Conservation (phyloP, 192 early-diverging fungal genomes). For the Gaertneriomyces sp. region DNA sequence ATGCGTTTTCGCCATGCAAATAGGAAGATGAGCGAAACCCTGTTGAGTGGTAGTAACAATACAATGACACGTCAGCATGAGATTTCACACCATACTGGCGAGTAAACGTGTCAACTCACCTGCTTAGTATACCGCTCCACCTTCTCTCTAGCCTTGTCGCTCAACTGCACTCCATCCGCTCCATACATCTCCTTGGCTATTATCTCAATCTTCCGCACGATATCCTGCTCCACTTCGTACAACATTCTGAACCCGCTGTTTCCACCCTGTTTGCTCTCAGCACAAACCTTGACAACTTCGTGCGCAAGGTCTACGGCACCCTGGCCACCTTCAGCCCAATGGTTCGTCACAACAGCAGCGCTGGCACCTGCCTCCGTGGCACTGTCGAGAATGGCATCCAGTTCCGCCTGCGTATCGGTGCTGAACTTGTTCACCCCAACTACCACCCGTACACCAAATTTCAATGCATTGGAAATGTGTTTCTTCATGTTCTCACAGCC, state of each 20-base stretch:
- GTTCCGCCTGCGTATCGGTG: slow-evolving; percentile 82
- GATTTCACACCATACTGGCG: slow-evolving; percentile 1
- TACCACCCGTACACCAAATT: slow-evolving; percentile 84
- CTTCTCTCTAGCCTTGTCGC: slow-evolving; percentile 81
- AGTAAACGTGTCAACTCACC: slow-evolving; percentile 29
- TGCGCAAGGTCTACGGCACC: slow-evolving; percentile 86
- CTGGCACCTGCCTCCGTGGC: slow-evolving; percentile 82
- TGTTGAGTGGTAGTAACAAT: slow-evolving; percentile 9
- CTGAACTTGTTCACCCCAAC: slow-evolving; percentile 90
- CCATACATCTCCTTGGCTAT: slow-evolving; percentile 95
- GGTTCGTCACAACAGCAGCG: slow-evolving; percentile 82
- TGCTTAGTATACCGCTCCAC: slow-evolving; percentile 79
- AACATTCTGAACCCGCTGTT: slow-evolving; percentile 71
- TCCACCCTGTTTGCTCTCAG: slow-evolving; percentile 7
- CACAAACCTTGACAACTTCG: slow-evolving; percentile 75
- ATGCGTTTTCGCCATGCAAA: slow-evolving; percentile 99
- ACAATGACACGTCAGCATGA: not conserved
- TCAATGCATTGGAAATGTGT: slow-evolving; percentile 88
- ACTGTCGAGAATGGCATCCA: slow-evolving; percentile 67
- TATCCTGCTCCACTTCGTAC: slow-evolving; percentile 74
- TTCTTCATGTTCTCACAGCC: slow-evolving; percentile 84
- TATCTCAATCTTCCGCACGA: slow-evolving; percentile 86
- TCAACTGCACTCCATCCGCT: slow-evolving; percentile 84
- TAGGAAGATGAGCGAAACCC: slow-evolving; percentile 85
- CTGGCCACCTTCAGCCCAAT: slow-evolving; percentile 91